Percentiles rank a stretch among this genome's conserved stretches.
Conservation (phyloP, 345 rosid species). For the Ailanthus altissimus region DNA sequence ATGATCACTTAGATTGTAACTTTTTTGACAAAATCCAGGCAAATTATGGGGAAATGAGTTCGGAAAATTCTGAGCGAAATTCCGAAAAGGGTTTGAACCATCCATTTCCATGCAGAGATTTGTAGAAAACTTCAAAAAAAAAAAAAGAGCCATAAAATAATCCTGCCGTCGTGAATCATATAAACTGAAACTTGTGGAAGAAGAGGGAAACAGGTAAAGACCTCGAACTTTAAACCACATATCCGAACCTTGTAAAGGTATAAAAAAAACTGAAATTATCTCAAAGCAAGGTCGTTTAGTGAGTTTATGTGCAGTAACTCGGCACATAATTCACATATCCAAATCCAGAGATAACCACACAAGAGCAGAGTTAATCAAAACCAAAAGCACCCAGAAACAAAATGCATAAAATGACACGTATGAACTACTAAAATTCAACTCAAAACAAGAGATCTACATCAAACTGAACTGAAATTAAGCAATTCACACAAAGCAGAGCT, state of each 20-base stretch:
- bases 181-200: not conserved
- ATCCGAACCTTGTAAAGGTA: not conserved
- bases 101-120: not conserved
- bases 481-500: not conserved
- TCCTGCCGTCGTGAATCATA: not conserved
- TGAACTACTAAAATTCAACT: not conserved
- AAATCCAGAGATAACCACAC: conserved; percentile 4
- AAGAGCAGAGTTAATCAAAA: not conserved
- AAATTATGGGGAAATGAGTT: not conserved
- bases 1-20: not conserved
- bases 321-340: no score
- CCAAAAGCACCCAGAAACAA: conserved; percentile 8
- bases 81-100: not conserved
- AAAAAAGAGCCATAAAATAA: not conserved
- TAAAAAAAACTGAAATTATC: not conserved
- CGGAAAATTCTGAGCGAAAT: not conserved
- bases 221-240: not conserved
- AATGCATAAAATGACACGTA: not conserved
- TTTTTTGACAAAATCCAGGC: not conserved
- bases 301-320: not conserved
- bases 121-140: not conserved
- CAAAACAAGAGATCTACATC: conserved; percentile 13
- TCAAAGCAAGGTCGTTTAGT: not conserved
- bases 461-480: not conserved
- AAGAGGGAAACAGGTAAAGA: not conserved